These are phyloP conservation scores for Xylogone sp. DNA, from an alignment of 2,329 filamentous ascomycete species.

Conservation along the genomic window DNA sequence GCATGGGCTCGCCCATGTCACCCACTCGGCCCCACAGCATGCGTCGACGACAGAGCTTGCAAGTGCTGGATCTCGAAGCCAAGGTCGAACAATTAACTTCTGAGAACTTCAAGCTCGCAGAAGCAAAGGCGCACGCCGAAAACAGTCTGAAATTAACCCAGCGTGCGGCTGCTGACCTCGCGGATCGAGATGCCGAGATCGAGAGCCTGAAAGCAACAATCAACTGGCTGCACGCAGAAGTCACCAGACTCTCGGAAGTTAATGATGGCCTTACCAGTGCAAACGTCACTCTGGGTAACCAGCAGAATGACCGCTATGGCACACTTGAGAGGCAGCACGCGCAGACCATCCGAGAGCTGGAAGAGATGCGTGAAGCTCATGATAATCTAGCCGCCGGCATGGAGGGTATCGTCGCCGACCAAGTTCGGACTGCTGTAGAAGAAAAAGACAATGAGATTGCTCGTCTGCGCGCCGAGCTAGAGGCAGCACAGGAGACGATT, in stretches of 20 bases:
- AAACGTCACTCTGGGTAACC: constrained; percentile 70
- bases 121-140: constrained; percentile 69
- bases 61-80: constrained; percentile 86
- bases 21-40: constrained; percentile 93
- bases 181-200: constrained; percentile 84
- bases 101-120: constrained; percentile 77
- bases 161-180: constrained; percentile 65
- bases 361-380: constrained; percentile 62
- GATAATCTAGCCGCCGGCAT: constrained; percentile 58
- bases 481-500: constrained; percentile 63
- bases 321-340: constrained; percentile 65
- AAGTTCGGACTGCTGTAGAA: constrained; percentile 63
- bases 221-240: constrained; percentile 76
- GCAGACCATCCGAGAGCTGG: constrained; percentile 64
- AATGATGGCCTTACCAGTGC: constrained; percentile 77
- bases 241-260: constrained; percentile 73
- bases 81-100: constrained; percentile 78
- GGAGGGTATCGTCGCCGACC: constrained; percentile 55
- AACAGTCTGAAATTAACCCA: constrained; percentile 56
- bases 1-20: constrained; percentile 80
- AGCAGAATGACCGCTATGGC: constrained; percentile 69
- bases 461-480: constrained; percentile 71
- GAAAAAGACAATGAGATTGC: constrained; percentile 83
- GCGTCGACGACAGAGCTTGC: constrained; percentile 96
- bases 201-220: constrained; percentile 75